Evolutionary conservation across 345 rosid genomes (phyloP), one percentile per base, ranked within the genome.

Genomic region (Murraya paniculata): DNA sequence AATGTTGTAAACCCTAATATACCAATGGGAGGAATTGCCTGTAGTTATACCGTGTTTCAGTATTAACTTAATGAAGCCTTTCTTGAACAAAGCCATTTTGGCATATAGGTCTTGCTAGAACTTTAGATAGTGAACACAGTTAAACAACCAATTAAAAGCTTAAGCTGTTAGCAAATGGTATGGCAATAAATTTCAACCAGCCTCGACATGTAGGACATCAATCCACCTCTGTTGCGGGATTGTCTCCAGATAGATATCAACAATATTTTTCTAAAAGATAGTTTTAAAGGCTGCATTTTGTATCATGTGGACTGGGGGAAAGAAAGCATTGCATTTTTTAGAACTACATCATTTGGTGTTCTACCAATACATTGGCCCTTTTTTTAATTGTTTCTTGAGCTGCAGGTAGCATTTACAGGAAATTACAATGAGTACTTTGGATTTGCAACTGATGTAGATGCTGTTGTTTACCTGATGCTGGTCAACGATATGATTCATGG

Each of bases 401-500:
- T 73, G 68, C 74, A 95, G 99, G 89, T 95, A 13, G 83, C 82
- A 72, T 93, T 95, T 86, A 91, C 98, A 76, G 99, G 99, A 76
- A 92, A 93, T 64, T 95, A 95, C 91, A 85, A 71, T 6, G 98
- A 95, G 78, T 93, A 93, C 87, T 95, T 95, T 77, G 99, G 99
- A 81, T 88, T 31, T 76, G 89, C 93, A 59, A 95, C 99, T 75
- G 99, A 95, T 79, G 89, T 95, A 68, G 98, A 93, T 82, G 97
- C 98, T 78, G 91, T 92, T 82, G 87, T 91, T 70, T 95, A 92
- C 80, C 88, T 95, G 84, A 93, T 95, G 99, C 89, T 95, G 85
- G 98, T 91, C 72, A 95, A 95, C 79, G 98, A 93, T 82, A 50
- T 95, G 89, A 93, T 95, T 83, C 99, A 90, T 76, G 98, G 94